Conservation (phyloP, 2,329 filamentous ascomycete species). For the Geoglossum cookeanum region DNA sequence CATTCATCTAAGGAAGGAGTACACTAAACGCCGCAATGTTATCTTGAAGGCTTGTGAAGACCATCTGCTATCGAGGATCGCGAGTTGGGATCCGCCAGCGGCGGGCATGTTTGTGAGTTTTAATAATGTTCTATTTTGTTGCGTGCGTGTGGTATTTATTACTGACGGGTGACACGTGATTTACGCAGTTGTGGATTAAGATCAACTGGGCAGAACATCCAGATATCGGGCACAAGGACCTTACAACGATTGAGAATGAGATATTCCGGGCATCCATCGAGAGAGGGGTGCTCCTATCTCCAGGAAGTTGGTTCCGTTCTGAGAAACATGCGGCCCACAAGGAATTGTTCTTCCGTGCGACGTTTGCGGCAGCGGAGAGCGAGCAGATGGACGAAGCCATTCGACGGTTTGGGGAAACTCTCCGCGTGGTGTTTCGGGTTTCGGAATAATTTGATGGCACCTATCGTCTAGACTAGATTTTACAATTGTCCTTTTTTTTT, state of each 20-base stretch:
- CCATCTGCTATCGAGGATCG: constrained; percentile 52
- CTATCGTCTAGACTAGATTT: not conserved
- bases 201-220: constrained; percentile 51
- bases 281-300: constrained; percentile 59
- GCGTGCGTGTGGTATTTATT: not conserved
- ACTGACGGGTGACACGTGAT: constrained; percentile 14
- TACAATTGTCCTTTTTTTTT: too few species aligned
- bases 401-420: constrained; percentile 10
- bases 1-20: constrained; percentile 60
- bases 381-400: constrained; percentile 32
- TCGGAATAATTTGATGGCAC: not conserved
- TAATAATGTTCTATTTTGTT: not conserved
- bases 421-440: not conserved
- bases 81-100: constrained; percentile 59
- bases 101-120: constrained; percentile 86
- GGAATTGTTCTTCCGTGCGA: constrained; percentile 74
- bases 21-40: constrained; percentile 58
- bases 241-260: constrained; percentile 58
- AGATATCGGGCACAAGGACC: constrained; percentile 28
- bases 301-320: constrained; percentile 82
- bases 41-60: constrained; percentile 66
- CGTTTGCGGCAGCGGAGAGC: constrained; percentile 58
- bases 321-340: constrained; percentile 38
- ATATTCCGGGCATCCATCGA: constrained; percentile 65
- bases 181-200: constrained; percentile 44